These are phyloP conservation scores for Psidium guajava DNA, from an alignment of 345 rosid genomes.

Conservation along the genomic window DNA sequence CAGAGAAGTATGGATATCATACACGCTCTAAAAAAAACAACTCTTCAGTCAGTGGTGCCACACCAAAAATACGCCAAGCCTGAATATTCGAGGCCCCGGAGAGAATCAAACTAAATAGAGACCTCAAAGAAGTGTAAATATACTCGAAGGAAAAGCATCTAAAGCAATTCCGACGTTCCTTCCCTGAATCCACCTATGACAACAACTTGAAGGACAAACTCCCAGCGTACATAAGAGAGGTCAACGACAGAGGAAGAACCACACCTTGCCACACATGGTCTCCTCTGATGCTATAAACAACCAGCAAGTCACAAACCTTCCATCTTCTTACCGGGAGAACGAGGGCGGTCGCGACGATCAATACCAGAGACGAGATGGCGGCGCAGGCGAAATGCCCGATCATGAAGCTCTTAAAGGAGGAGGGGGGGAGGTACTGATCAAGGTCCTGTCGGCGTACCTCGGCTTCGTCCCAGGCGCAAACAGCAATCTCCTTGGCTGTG, in stretches of 20 bases:
- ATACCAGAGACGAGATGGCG: constrained; percentile 22
- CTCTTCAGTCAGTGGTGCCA: constrained; percentile 98
- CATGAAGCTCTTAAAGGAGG: constrained; percentile 44
- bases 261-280: constrained; percentile 83
- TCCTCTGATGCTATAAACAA: constrained; percentile 55
- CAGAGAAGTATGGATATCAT: constrained; percentile 91
- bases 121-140: constrained; percentile 15
- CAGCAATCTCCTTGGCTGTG: too few relatives aligned
- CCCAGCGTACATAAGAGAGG: constrained; percentile 71
- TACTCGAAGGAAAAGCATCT: constrained; percentile 12
- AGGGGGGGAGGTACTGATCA: too few relatives aligned
- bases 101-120: constrained; percentile 10
- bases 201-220: constrained; percentile 35
- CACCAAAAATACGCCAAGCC: constrained; percentile 62
- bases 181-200: constrained; percentile 35
- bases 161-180: constrained; percentile 13
- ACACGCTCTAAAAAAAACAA: constrained; percentile 86
- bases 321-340: constrained; percentile 42
- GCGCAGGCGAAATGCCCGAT: constrained; percentile 63
- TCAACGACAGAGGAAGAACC: constrained; percentile 65
- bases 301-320: constrained; percentile 26
- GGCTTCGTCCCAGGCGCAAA: too few relatives aligned
- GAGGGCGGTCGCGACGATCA: constrained; percentile 6
- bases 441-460: too few relatives aligned
- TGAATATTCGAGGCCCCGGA: constrained; percentile 33